A percentile compares a stretch with the other conserved stretches of the same genome.
Evolutionary conservation across 495 filamentous ascomycete genomes (phyloP).

Genomic region (Chlorociboria aeruginascens): DNA sequence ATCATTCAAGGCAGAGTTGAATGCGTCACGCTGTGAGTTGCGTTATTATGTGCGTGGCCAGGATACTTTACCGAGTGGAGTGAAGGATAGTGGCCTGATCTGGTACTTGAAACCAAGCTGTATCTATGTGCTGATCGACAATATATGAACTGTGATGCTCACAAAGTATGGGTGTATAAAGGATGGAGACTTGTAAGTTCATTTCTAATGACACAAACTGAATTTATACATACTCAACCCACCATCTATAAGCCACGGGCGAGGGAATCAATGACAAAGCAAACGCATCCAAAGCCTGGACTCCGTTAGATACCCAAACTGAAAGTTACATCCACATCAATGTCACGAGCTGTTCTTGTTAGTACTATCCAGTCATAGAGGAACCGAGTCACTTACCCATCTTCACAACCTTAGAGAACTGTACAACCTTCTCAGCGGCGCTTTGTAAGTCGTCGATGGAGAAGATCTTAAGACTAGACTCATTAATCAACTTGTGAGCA

Average conservation of each 20-base stretch:
- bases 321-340: conserved; percentile 97
- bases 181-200: not conserved
- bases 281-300: conserved; percentile 7
- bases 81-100: too few relatives aligned
- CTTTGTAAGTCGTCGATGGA: conserved; percentile 96
- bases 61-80: too few relatives aligned
- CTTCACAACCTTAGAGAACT: conserved; percentile 98
- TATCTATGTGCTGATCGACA: too few relatives aligned
- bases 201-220: not conserved
- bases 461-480: conserved; percentile 98
- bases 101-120: too few relatives aligned
- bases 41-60: too few relatives aligned
- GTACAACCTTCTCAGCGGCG: conserved; percentile 95
- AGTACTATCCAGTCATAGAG: conserved; percentile 2
- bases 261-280: conserved; percentile 18
- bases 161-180: not conserved
- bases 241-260: conserved; percentile 10
- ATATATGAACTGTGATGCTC: not conserved
- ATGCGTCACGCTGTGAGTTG: too few relatives aligned
- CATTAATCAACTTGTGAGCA: conserved; percentile 91
- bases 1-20: too few relatives aligned
- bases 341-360: conserved; percentile 49
- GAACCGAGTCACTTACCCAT: conserved; percentile 52
- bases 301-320: conserved; percentile 74
- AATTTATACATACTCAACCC: conserved; percentile 17